Percentiles rank a stretch among this genome's conserved stretches.
Conservation (phyloP, 2,329 filamentous ascomycete species). For the Bipolaris sorokiniana region DNA sequence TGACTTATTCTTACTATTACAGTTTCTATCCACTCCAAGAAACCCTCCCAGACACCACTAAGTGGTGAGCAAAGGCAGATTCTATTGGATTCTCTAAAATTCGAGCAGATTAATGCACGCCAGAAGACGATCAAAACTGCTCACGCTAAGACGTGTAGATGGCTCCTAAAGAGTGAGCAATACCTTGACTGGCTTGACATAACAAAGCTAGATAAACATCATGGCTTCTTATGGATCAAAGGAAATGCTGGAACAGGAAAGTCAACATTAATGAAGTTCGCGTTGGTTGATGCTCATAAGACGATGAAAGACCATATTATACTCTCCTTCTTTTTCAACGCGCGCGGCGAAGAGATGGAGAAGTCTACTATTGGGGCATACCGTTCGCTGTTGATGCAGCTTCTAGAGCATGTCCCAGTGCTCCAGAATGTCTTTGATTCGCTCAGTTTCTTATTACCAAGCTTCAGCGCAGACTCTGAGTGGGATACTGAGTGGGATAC, state of each 20-base stretch:
- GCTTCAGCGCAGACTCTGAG: constrained; percentile 5
- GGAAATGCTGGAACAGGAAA: constrained; percentile 51
- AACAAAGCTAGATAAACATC: constrained; percentile 32
- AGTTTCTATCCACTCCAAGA: background rate
- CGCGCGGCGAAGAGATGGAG: constrained; percentile 29
- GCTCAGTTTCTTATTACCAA: background rate
- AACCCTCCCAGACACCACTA: background rate
- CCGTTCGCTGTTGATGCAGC: constrained; percentile 34
- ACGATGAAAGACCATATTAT: constrained; percentile 8
- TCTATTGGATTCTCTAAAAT: constrained; percentile 46
- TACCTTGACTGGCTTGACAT: constrained; percentile 51
- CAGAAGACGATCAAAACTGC: constrained; percentile 48
- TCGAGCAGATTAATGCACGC: constrained; percentile 50
- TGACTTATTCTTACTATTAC: background rate
- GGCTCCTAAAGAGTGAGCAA: constrained; percentile 46
- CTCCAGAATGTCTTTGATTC: constrained; percentile 15
- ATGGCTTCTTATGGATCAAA: constrained; percentile 57
- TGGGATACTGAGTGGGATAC: constrained; percentile 25
- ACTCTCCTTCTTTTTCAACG: constrained; percentile 38
- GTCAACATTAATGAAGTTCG: constrained; percentile 48
- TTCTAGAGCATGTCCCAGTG: constrained; percentile 24
- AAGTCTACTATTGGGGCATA: constrained; percentile 33
- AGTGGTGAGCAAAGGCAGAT: constrained; percentile 11
- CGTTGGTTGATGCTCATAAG: too few species aligned
- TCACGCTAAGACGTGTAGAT: constrained; percentile 50